Evolutionary conservation across 2,329 filamentous ascomycete species (phyloP).

Genomic region (Raffaelea ambrosiae): DNA sequence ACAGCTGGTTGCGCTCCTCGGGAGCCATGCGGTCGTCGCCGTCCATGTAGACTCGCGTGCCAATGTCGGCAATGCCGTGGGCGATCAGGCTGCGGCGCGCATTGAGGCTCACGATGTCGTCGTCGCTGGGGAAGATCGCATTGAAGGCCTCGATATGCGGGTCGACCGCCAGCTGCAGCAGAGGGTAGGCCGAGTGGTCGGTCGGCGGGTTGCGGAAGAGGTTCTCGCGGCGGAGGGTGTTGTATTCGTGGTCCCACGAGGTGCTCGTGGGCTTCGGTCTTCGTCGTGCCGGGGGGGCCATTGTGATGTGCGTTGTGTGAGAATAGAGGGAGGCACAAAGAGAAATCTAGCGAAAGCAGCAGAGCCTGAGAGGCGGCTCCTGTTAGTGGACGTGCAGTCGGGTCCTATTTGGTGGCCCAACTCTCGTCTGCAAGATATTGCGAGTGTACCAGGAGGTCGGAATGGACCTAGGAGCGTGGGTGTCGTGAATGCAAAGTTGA

Average conservation of each 20-base stretch:
- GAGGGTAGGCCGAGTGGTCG: constrained; percentile 81
- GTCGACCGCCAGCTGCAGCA: constrained; percentile 74
- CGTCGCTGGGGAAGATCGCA: constrained; percentile 61
- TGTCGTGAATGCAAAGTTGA: too few relatives aligned
- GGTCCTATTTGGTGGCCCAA: too few relatives aligned
- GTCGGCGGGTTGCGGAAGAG: constrained; percentile 84
- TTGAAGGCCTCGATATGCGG: constrained; percentile 97
- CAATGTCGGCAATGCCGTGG: constrained; percentile 78
- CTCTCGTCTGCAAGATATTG: too few relatives aligned
- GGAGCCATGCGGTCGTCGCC: constrained; percentile 57
- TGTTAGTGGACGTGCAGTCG: too few relatives aligned
- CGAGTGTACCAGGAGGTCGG: too few relatives aligned
- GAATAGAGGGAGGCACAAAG: neutral
- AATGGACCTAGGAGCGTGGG: too few relatives aligned
- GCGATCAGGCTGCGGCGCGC: constrained; percentile 42
- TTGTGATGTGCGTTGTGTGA: neutral
- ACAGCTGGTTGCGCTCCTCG: constrained; percentile 62
- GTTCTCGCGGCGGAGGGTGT: constrained; percentile 76
- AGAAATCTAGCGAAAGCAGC: constrained; percentile 1
- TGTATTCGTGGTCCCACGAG: constrained; percentile 76
- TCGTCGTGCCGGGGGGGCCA: constrained; percentile 12
- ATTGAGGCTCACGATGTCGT: neutral
- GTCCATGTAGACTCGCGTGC: constrained; percentile 79
- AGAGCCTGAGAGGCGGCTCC: too few relatives aligned
- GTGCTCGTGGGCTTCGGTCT: constrained; percentile 43